Base-by-base conservation (phyloP, 257 asterid genomes). In the Rehmannia glutinosa region DNA sequence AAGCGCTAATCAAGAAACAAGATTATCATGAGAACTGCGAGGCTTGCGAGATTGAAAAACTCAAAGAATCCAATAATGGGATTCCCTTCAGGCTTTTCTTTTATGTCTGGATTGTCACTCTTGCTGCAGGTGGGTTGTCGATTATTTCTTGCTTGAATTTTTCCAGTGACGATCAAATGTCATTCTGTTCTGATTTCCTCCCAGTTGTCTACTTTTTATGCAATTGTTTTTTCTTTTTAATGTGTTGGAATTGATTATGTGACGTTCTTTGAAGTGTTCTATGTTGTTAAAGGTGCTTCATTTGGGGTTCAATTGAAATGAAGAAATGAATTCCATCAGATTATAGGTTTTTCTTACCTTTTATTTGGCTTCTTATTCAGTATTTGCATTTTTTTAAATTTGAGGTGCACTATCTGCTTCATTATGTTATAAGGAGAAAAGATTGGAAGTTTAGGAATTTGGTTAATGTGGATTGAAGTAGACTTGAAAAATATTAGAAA, bases 41-140 rank as follows among this genome's bases (percentile, higher is more conserved):
- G 17, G 95, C 87, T 15, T 87, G 95, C 73, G 57, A 70, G 53
- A 57, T 84, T 39, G 86, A 84, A 25, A 62, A 32, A 16, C 23
- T 66, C 12, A 84, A 83, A 53, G 58, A 69, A 19, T 69, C 79
- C 4, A 49, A 61, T 16, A 11, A 13, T 11, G 72, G 87, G 49
- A 51, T 81, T 45, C 95, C 89, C 8, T 16, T 73, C 38, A 87
- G 79, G 80, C 83, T 74, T 39, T 55, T 84, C 32, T 38, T 75
- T 56, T 73, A 67, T 45, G 75, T 87, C 36, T 78, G 86, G 73
- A 21, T 81, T 33, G 67, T 87, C 58, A 82, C 91, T 42, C 86
- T 87, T 11, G 73, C 76, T 9, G 91, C 87, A 42, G 94, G 90
- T 79, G 36, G 36, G 42, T 54, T 52, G 24, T 63, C 6, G 11